Conservation (phyloP, 164 flowering plant species). For the Aristolochia contorta region DNA sequence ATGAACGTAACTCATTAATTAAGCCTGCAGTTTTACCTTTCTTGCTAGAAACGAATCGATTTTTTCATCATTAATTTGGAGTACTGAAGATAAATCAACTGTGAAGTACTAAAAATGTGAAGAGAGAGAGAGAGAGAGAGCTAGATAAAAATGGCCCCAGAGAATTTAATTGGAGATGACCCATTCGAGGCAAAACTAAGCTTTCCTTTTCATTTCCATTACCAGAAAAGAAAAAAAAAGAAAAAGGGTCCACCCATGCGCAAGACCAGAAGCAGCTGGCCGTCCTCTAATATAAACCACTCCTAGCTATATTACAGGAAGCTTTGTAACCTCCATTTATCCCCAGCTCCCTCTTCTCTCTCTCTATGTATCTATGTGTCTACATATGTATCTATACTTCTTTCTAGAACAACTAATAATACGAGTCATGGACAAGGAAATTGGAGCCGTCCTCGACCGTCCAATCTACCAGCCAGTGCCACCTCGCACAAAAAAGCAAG, state of each 20-base stretch:
- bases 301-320: neutral
- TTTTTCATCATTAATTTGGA: no score
- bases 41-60: no score
- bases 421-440: neutral
- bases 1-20: no score
- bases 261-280: no score
- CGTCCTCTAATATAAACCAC: conserved; percentile 1
- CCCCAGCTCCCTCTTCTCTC: neutral
- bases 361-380: neutral
- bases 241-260: no score
- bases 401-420: neutral
- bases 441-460: conserved; percentile 6
- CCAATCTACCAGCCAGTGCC: conserved; percentile 3
- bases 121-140: no score
- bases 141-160: no score
- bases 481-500: neutral
- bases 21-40: no score
- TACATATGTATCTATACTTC: neutral
- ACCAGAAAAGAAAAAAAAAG: neutral
- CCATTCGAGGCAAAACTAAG: neutral
- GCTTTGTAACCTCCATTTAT: neutral
- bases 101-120: no score
- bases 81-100: no score
- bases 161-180: no score
- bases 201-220: conserved; percentile 2